These are phyloP conservation scores for Cephaloascus fragrans DNA, from an alignment of 805 yeast species.

Conservation along the genomic window DNA sequence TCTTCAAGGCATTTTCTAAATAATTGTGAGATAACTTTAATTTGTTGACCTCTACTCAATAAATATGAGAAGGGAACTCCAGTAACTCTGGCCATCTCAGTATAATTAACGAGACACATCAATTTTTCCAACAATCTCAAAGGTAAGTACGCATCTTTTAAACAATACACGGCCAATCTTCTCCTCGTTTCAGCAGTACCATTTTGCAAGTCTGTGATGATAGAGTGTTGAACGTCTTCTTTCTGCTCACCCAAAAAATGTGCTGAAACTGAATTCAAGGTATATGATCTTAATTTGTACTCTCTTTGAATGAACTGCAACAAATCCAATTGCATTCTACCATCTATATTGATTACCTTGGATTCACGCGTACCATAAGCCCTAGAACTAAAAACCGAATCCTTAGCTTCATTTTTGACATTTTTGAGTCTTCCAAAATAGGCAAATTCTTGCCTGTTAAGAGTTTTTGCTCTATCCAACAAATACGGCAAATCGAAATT, in stretches of 20 bases:
- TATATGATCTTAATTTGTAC: slow-evolving; percentile 87
- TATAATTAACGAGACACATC: slow-evolving; percentile 94
- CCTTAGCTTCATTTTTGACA: slow-evolving; percentile 69
- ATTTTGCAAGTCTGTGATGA: slow-evolving; percentile 88
- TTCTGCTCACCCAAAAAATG: slow-evolving; percentile 91
- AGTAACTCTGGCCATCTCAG: slow-evolving; percentile 99
- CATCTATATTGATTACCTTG: slow-evolving; percentile 86
- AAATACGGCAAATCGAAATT: slow-evolving; percentile 94
- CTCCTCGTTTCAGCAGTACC: slow-evolving; percentile 90
- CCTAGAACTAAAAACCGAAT: slow-evolving; percentile 79
- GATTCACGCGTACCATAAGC: slow-evolving; percentile 96
- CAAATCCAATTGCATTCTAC: slow-evolving; percentile 90
- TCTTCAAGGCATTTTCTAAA: slow-evolving; percentile 86
- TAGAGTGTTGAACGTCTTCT: slow-evolving; percentile 96
- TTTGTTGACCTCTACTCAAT: slow-evolving; percentile 91
- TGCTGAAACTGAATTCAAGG: slow-evolving; percentile 91
- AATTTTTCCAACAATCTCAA: slow-evolving; percentile 79
- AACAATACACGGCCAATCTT: slow-evolving; percentile 91
- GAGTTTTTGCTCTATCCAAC: slow-evolving; percentile 74
- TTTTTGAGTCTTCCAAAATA: slow-evolving; percentile 70
- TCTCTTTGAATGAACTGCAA: slow-evolving; percentile 91
- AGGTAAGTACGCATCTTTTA: slow-evolving; percentile 93
- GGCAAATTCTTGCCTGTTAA: slow-evolving; percentile 62
- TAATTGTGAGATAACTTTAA: slow-evolving; percentile 91
- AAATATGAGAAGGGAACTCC: slow-evolving; percentile 95